Percentiles rank a stretch among this genome's conserved stretches.
These are phyloP conservation scores for Penicillium manginii DNA, from an alignment of 495 filamentous ascomycete genomes.

Conservation along the genomic window DNA sequence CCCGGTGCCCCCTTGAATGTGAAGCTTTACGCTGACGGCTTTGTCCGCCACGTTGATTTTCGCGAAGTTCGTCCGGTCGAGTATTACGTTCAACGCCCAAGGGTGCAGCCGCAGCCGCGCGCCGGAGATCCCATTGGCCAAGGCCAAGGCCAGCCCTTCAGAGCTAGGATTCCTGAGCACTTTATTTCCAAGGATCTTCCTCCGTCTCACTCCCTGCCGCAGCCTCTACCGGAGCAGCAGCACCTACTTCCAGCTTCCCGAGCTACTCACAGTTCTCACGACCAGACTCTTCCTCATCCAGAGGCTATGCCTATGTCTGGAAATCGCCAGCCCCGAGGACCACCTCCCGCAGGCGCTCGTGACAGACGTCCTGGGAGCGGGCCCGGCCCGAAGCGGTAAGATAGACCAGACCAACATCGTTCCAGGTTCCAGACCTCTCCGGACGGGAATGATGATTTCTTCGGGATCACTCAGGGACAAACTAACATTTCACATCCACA, in stretches of 20 bases:
- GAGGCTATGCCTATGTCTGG: conserved; percentile 10
- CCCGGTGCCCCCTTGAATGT: conserved; percentile 24
- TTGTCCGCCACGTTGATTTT: conserved; percentile 42
- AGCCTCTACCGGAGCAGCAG: conserved; percentile 11
- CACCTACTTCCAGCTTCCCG: conserved; percentile 19
- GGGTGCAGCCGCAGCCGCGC: conserved; percentile 15
- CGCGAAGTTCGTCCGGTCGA: conserved; percentile 31
- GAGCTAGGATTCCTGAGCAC: conserved; percentile 19
- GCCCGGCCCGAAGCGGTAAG: conserved; percentile 24
- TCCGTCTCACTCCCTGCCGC: conserved; percentile 6
- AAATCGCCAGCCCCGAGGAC: conserved; percentile 13
- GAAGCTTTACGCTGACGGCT: conserved; percentile 42
- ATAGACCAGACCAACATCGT: too few relatives aligned
- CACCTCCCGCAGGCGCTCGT: conserved; percentile 10
- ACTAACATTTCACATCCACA: background rate
- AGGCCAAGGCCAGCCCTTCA: conserved; percentile 1
- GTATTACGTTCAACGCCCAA: conserved; percentile 22
- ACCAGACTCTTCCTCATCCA: conserved; percentile 12
- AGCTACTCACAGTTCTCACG: conserved; percentile 14
- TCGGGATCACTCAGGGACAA: background rate
- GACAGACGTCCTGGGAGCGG: conserved; percentile 26
- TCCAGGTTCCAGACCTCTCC: too few relatives aligned
- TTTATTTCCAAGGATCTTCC: conserved; percentile 18
- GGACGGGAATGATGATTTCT: background rate
- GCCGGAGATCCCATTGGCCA: background rate